These are phyloP conservation scores for Pestalotiopsis sp. DNA, from an alignment of 2,329 filamentous ascomycete genomes.

Conservation along the genomic window DNA sequence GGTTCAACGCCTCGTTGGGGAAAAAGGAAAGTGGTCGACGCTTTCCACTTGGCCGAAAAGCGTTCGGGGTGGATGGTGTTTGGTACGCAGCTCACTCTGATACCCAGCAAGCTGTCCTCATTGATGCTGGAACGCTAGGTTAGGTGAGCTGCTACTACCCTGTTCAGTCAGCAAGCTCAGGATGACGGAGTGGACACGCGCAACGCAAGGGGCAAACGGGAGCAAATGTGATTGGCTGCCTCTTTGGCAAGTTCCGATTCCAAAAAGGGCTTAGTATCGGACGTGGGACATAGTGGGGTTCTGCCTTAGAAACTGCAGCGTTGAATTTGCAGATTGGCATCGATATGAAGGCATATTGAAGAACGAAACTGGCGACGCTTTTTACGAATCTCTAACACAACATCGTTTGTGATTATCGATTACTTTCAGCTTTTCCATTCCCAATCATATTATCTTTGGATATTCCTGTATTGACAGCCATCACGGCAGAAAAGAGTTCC, in stretches of 20 bases:
- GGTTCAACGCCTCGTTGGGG: background rate
- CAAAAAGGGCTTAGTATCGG: background rate
- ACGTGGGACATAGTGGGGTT: background rate
- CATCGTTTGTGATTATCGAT: background rate
- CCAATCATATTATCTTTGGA: background rate
- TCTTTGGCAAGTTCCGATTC: background rate
- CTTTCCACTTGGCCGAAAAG: background rate
- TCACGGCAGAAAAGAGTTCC: background rate
- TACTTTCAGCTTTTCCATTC: background rate
- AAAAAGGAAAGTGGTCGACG: background rate
- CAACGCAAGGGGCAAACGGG: background rate
- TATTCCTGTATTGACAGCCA: background rate
- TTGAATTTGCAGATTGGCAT: constrained; percentile 1
- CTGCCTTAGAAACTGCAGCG: background rate
- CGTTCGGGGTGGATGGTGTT: background rate
- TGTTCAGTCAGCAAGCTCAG: background rate
- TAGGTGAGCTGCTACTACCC: background rate
- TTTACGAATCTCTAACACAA: too few relatives aligned
- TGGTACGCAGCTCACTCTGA: background rate
- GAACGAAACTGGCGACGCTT: background rate
- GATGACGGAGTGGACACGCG: background rate
- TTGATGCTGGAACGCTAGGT: background rate
- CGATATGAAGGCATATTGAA: background rate
- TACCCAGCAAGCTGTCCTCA: constrained; percentile 17
- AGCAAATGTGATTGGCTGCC: background rate